Conservation (phyloP, 1,284 basidiomycete species). For the Rhodotorula sp. region DNA sequence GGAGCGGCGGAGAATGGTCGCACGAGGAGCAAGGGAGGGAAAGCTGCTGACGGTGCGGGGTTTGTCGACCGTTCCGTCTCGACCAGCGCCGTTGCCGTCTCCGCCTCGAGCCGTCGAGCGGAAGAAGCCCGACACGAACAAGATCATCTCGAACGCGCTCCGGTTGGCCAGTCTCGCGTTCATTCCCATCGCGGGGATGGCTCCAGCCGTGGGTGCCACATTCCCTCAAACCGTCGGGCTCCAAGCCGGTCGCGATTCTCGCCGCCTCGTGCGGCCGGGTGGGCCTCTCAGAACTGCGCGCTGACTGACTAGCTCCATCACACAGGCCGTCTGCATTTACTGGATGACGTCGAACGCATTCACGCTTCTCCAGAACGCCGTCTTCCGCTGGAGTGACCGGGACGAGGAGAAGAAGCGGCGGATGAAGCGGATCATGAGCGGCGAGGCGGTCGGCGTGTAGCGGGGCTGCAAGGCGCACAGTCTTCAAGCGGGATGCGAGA, state of each 20-base stretch:
- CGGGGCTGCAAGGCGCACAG: too few relatives aligned
- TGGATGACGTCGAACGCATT: constrained; percentile 80
- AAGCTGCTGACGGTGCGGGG: background rate
- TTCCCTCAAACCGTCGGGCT: constrained; percentile 2
- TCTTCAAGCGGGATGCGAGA: too few relatives aligned
- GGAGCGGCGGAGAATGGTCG: constrained; percentile 27
- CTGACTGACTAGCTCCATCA: background rate
- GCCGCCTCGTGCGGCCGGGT: background rate
- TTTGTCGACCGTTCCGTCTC: background rate
- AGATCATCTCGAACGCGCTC: constrained; percentile 63
- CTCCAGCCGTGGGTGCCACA: constrained; percentile 65
- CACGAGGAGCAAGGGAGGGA: constrained; percentile 4
- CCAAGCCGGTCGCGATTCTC: background rate
- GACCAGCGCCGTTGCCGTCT: background rate
- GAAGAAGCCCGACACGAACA: constrained; percentile 41
- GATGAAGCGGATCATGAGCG: constrained; percentile 21
- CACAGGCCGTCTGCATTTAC: constrained; percentile 71
- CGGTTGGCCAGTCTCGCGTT: constrained; percentile 65
- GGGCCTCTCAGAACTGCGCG: background rate
- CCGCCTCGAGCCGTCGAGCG: background rate
- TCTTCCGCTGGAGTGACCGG: constrained; percentile 57
- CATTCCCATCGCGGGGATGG: constrained; percentile 70
- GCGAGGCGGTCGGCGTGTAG: constrained; percentile 3
- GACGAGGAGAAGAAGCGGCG: constrained; percentile 13
- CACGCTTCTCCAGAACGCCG: constrained; percentile 73